These are phyloP conservation scores for Alternaria angustiovoidea DNA, from an alignment of 2,329 filamentous ascomycete genomes.

Conservation along the genomic window DNA sequence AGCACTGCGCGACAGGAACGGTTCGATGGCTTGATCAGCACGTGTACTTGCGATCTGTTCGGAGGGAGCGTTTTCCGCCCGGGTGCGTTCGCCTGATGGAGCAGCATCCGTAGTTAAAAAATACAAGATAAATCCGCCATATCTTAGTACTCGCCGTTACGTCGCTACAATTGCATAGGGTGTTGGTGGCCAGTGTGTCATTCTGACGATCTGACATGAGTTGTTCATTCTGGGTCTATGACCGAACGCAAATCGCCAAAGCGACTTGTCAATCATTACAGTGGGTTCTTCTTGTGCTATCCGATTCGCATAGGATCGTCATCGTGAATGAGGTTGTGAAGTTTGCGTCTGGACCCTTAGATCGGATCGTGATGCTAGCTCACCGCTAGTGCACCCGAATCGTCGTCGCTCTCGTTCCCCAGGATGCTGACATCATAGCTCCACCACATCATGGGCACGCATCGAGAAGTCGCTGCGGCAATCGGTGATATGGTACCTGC, in stretches of 20 bases:
- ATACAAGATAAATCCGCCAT: not conserved
- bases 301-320: not conserved
- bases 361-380: not conserved
- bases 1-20: not conserved
- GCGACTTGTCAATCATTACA: not conserved
- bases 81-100: not conserved
- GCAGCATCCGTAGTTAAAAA: not conserved
- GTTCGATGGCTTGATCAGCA: not conserved
- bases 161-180: not conserved
- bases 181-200: not conserved
- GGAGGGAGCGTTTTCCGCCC: not conserved
- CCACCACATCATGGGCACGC: constrained; percentile 10
- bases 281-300: not conserved
- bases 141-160: not conserved
- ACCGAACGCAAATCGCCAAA: not conserved
- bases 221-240: not conserved
- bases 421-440: constrained; percentile 19
- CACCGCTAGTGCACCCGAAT: constrained; percentile 3
- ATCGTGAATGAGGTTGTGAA: not conserved
- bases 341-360: not conserved
- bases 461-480: constrained; percentile 11
- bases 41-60: not conserved
- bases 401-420: constrained; percentile 5
- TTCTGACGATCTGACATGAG: not conserved
- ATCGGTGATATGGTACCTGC: constrained; percentile 19